phyloP scores from a whole-genome alignment of 2,329 filamentous ascomycete genomes.

The Fusarium falciforme region DNA sequence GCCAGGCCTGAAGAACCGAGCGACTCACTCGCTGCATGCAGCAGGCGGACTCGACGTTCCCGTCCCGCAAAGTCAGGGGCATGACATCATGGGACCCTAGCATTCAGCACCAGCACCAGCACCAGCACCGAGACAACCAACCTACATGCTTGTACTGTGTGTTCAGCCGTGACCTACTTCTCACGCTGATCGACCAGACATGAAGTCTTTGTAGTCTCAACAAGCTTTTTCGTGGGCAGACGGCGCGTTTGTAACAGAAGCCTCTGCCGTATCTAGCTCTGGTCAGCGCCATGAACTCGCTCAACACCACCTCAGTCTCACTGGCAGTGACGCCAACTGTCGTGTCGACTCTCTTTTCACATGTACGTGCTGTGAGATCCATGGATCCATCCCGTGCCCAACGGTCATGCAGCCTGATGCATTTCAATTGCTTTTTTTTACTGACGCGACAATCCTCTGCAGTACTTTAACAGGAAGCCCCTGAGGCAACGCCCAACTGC shows the following conservation, averaged over 20 bases:
- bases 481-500: slow-evolving; percentile 84
- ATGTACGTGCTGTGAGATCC: slow-evolving; percentile 69
- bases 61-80: slow-evolving; percentile 34
- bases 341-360: slow-evolving; percentile 85
- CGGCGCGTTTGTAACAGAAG: slow-evolving; percentile 21
- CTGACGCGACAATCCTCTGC: slow-evolving; percentile 18
- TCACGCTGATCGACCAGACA: slow-evolving; percentile 1
- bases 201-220: slow-evolving; percentile 15
- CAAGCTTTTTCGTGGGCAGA: slow-evolving; percentile 14
- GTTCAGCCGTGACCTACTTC: slow-evolving; percentile 24
- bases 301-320: slow-evolving; percentile 85
- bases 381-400: slow-evolving; percentile 2
- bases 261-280: slow-evolving; percentile 9
- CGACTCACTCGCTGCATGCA: slow-evolving; percentile 33
- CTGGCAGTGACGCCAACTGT: slow-evolving; percentile 89
- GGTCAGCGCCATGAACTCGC: slow-evolving; percentile 56
- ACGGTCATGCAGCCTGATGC: slow-evolving; percentile 5
- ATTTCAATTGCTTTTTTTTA: slow-evolving; percentile 1
- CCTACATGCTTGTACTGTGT: slow-evolving; percentile 2
- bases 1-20: slow-evolving; percentile 25
- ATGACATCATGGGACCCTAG: slow-evolving; percentile 45
- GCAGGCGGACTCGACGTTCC: slow-evolving; percentile 16
- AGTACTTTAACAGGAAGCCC: slow-evolving; percentile 86
- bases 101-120: slow-evolving; percentile 7
- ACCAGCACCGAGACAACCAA: not conserved